phyloP scores from a whole-genome alignment of 2,329 filamentous ascomycete genomes.

The Alternaria solani region DNA sequence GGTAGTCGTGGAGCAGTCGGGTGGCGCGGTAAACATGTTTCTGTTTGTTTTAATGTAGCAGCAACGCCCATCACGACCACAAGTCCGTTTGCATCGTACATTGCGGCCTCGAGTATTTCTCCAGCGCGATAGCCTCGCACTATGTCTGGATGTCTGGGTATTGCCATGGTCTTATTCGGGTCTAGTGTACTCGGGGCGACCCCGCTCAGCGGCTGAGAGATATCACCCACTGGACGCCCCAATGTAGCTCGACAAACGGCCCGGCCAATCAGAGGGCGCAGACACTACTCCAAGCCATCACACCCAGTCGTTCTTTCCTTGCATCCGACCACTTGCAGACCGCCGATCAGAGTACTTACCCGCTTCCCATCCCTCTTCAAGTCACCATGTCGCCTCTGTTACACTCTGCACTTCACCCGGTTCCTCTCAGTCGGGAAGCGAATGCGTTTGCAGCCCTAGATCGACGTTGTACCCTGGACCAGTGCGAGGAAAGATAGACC shows the following conservation, averaged over 20 bases:
- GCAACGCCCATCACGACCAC: not conserved
- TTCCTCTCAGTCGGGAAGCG: slow-evolving; percentile 32
- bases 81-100: not conserved
- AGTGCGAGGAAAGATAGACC: slow-evolving; percentile 17
- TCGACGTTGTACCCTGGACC: slow-evolving; percentile 19
- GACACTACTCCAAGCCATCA: slow-evolving; percentile 30
- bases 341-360: slow-evolving; percentile 31
- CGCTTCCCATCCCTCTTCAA: slow-evolving; percentile 30
- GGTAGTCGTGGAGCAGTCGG: slow-evolving; percentile 11
- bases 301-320: slow-evolving; percentile 28
- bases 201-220: slow-evolving; percentile 46
- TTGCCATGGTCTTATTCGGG: slow-evolving; percentile 10
- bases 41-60: not conserved
- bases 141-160: slow-evolving; percentile 10
- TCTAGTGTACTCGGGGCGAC: slow-evolving; percentile 26
- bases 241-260: slow-evolving; percentile 33
- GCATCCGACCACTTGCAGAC: slow-evolving; percentile 38
- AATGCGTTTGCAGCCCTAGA: slow-evolving; percentile 21
- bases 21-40: slow-evolving; percentile 27
- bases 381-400: slow-evolving; percentile 40
- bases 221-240: slow-evolving; percentile 42
- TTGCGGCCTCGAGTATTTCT: not conserved
- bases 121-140: not conserved
- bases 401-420: slow-evolving; percentile 33
- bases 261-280: slow-evolving; percentile 41